These are phyloP conservation scores for Lachnellula willkommii DNA, from an alignment of 2,329 filamentous ascomycete species.

Conservation along the genomic window DNA sequence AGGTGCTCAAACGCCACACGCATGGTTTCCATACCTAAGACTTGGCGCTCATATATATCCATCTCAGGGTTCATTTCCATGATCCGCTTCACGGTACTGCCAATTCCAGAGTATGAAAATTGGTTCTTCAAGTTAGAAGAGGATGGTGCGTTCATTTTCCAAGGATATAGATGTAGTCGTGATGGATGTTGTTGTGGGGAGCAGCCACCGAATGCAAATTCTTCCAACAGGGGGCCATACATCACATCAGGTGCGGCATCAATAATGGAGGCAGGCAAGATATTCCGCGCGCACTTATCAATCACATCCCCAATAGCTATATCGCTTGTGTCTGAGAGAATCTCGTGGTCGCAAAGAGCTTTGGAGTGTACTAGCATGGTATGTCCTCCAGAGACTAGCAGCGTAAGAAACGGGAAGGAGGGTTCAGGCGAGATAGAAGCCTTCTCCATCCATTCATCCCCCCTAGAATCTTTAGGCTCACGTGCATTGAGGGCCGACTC, in stretches of 20 bases:
- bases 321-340: slow-evolving; percentile 70
- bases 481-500: slow-evolving; percentile 51
- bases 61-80: slow-evolving; percentile 41
- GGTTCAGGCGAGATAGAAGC: slow-evolving; percentile 35
- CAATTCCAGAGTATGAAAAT: slow-evolving; percentile 72
- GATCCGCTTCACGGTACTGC: slow-evolving; percentile 58
- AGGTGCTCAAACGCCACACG: slow-evolving; percentile 83
- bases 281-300: slow-evolving; percentile 76
- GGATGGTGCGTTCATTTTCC: slow-evolving; percentile 63
- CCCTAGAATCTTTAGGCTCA: background rate
- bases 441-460: background rate
- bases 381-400: slow-evolving; percentile 90
- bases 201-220: slow-evolving; percentile 65
- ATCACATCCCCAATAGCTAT: slow-evolving; percentile 85
- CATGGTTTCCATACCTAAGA: slow-evolving; percentile 70
- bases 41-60: slow-evolving; percentile 54
- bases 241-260: slow-evolving; percentile 56
- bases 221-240: slow-evolving; percentile 75
- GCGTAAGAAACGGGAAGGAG: slow-evolving; percentile 75
- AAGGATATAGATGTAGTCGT: slow-evolving; percentile 44
- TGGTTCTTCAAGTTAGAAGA: slow-evolving; percentile 46
- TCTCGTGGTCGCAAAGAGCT: slow-evolving; percentile 61
- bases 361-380: slow-evolving; percentile 76
- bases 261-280: slow-evolving; percentile 61
- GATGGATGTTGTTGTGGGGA: background rate